Percentiles rank a stretch among this genome's conserved stretches.
Conservation (phyloP, 176 grass and related monocot species). For the Avena eriantha region DNA sequence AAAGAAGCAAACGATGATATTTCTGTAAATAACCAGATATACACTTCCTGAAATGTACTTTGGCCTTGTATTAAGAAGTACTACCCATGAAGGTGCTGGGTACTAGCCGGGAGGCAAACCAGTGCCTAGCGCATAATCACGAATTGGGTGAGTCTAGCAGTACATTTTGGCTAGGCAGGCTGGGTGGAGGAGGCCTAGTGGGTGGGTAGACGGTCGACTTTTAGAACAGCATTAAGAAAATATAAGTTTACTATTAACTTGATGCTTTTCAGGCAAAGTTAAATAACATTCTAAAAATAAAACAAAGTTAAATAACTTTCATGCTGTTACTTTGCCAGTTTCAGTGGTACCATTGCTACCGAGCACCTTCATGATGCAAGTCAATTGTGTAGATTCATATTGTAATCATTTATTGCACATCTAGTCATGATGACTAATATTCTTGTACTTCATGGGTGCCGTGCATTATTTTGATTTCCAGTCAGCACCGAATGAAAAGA, state of each 20-base stretch:
- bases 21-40: not conserved
- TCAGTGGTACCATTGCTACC: not conserved
- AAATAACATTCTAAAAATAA: conserved; percentile 11
- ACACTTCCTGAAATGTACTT: conserved; percentile 24
- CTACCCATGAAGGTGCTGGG: not conserved
- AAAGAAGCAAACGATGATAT: conserved; percentile 22
- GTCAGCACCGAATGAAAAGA: conserved; percentile 23
- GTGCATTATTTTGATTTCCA: conserved; percentile 39
- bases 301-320: not conserved
- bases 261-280: conserved; percentile 10
- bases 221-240: not conserved
- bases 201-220: not conserved
- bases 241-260: not conserved
- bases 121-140: not conserved
- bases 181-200: conserved; percentile 1
- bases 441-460: conserved; percentile 32
- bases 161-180: conserved; percentile 6
- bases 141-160: not conserved
- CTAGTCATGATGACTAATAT: conserved; percentile 38
- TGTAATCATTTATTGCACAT: conserved; percentile 32
- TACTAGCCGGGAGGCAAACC: conserved; percentile 1
- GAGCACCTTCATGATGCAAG: not conserved
- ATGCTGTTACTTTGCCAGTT: conserved; percentile 1
- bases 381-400: conserved; percentile 29
- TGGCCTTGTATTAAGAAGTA: conserved; percentile 35